A percentile compares a stretch with the other conserved stretches of the same genome.
phyloP scores from a whole-genome alignment of 2,329 filamentous ascomycete species.

The Fusarium pseudograminearum region DNA sequence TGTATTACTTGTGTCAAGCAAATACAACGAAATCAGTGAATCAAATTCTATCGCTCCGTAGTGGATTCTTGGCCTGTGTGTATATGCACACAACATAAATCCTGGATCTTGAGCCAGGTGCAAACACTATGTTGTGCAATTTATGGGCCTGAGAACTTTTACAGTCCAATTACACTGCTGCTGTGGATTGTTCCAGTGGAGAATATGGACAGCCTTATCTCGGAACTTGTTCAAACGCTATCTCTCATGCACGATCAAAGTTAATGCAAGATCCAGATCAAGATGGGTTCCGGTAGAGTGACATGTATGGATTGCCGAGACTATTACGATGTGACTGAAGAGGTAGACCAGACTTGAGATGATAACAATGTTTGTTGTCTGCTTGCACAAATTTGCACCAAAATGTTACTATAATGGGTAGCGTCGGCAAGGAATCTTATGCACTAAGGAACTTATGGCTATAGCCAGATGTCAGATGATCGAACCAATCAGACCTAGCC shows the following conservation, averaged over 20 bases:
- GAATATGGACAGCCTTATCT: background rate
- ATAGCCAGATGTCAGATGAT: background rate
- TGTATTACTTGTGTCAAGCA: too few relatives aligned
- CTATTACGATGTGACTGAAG: accelerated
- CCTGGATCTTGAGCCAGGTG: background rate
- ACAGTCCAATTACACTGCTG: background rate
- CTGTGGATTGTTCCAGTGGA: background rate
- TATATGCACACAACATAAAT: background rate
- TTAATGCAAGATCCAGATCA: background rate
- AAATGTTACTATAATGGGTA: background rate
- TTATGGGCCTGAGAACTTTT: background rate
- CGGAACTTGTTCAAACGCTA: background rate
- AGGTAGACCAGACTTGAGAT: background rate
- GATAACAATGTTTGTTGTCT: accelerated
- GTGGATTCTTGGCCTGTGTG: background rate
- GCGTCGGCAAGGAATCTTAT: background rate
- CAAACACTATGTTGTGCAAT: background rate
- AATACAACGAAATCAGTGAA: background rate
- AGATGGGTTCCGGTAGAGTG: accelerated
- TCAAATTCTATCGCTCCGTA: background rate
- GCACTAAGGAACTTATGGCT: background rate
- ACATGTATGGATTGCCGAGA: accelerated
- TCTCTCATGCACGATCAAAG: background rate
- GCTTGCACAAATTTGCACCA: background rate
- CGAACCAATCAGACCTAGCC: background rate